These are phyloP conservation scores for Fusarium miscanthi DNA, from an alignment of 2,329 filamentous ascomycete genomes.

Conservation along the genomic window DNA sequence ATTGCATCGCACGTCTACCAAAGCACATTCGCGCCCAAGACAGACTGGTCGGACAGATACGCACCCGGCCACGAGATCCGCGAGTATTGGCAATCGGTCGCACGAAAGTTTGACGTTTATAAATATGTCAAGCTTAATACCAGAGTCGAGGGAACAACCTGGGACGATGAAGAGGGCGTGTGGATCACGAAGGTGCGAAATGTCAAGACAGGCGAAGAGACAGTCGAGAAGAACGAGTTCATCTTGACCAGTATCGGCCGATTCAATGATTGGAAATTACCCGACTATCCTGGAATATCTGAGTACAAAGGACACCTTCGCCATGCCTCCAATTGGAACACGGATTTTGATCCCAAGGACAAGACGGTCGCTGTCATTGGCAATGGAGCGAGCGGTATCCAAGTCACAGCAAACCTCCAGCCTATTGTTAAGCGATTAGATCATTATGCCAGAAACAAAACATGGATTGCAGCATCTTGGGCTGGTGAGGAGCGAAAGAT, in stretches of 20 bases:
- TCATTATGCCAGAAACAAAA: conserved; percentile 72
- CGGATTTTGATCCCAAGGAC: conserved; percentile 58
- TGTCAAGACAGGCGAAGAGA: conserved; percentile 51
- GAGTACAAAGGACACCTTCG: conserved; percentile 66
- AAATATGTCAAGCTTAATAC: conserved; percentile 65
- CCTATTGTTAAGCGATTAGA: conserved; percentile 63
- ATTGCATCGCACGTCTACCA: conserved; percentile 78
- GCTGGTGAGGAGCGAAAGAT: conserved; percentile 65
- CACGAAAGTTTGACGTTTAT: conserved; percentile 73
- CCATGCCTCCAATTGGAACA: conserved; percentile 71
- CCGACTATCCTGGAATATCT: conserved; percentile 67
- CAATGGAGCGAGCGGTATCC: conserved; percentile 71
- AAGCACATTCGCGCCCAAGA: conserved; percentile 74
- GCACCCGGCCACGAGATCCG: conserved; percentile 74
- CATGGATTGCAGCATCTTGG: conserved; percentile 75
- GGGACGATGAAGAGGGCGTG: conserved; percentile 61
- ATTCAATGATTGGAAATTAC: conserved; percentile 74
- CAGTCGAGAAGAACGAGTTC: conserved; percentile 66
- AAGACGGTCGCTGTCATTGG: conserved; percentile 70
- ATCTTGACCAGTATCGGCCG: conserved; percentile 72
- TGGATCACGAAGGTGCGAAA: conserved; percentile 67
- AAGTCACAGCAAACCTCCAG: conserved; percentile 65
- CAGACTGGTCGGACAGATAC: conserved; percentile 76
- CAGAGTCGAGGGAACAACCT: conserved; percentile 65
- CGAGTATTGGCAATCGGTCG: conserved; percentile 72